These are phyloP conservation scores for Bidens hawaiensis DNA, from an alignment of 140 eudicot species.

Conservation along the genomic window DNA sequence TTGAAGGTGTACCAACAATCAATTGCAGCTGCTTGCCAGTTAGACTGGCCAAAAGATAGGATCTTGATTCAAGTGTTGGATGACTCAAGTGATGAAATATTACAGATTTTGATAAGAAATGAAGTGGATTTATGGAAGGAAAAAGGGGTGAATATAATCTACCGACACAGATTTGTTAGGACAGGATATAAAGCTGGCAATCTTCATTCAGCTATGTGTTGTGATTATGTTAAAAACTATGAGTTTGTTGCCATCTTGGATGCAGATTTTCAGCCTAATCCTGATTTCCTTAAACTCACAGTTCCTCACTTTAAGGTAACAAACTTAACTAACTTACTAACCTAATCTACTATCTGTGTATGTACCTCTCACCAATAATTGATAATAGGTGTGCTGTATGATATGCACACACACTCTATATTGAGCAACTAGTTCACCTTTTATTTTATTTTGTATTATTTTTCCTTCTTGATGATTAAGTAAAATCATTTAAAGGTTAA, in stretches of 20 bases:
- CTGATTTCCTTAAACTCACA: constrained; percentile 69
- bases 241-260: constrained; percentile 88
- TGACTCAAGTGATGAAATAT: constrained; percentile 76
- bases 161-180: constrained; percentile 73
- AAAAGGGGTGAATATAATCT: constrained; percentile 73
- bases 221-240: constrained; percentile 87
- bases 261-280: constrained; percentile 87
- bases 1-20: constrained; percentile 78
- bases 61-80: constrained; percentile 76
- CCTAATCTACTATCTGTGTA: background rate
- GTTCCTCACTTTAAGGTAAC: constrained; percentile 86
- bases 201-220: constrained; percentile 87
- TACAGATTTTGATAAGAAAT: constrained; percentile 59
- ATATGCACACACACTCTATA: constrained; percentile 19
- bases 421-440: constrained; percentile 19
- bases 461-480: constrained; percentile 18
- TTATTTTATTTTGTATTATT: background rate
- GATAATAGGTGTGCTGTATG: constrained; percentile 15
- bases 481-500: constrained; percentile 7
- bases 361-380: constrained; percentile 28
- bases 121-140: constrained; percentile 68
- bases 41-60: constrained; percentile 93
- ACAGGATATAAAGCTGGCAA: constrained; percentile 94
- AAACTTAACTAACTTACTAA: too few species aligned
- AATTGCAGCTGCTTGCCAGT: constrained; percentile 74